phyloP scores from a whole-genome alignment of 2,329 filamentous ascomycete genomes.

The Fusarium pseudoanthophilum region DNA sequence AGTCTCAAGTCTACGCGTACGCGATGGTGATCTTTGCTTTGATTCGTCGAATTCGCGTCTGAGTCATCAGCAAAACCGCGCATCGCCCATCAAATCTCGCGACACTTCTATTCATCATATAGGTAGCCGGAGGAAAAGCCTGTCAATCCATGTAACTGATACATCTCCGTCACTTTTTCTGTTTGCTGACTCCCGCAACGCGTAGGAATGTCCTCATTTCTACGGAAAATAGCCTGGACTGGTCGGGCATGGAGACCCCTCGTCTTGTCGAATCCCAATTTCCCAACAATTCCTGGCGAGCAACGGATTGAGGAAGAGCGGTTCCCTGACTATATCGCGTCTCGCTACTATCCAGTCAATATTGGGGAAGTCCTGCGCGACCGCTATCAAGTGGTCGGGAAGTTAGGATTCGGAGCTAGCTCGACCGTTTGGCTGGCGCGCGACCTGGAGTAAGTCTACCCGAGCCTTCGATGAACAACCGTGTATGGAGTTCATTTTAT shows the following conservation, averaged over 20 bases:
- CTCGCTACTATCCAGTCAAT: constrained; percentile 38
- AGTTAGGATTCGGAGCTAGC: constrained; percentile 54
- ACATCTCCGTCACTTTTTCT: accelerated
- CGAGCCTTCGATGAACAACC: accelerated
- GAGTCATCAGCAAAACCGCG: background rate
- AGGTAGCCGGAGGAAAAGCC: background rate
- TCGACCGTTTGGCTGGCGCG: constrained; percentile 56
- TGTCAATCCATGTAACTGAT: background rate
- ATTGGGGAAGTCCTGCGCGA: constrained; percentile 41
- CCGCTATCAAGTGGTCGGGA: constrained; percentile 53
- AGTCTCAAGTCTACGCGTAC: background rate
- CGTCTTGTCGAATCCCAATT: constrained; percentile 27
- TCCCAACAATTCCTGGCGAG: background rate
- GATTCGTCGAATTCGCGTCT: background rate
- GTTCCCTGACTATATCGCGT: constrained; percentile 32
- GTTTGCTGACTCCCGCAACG: accelerated
- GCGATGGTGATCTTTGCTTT: background rate
- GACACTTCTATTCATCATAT: background rate
- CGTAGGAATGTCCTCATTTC: background rate
- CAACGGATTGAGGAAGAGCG: constrained; percentile 38
- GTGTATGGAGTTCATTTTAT: background rate
- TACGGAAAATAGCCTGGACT: constrained; percentile 17
- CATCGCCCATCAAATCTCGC: background rate
- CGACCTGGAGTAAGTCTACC: constrained; percentile 44
- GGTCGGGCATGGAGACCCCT: constrained; percentile 31